Base-by-base conservation (phyloP, 495 filamentous ascomycete species). In the Daldinia concentrica region DNA sequence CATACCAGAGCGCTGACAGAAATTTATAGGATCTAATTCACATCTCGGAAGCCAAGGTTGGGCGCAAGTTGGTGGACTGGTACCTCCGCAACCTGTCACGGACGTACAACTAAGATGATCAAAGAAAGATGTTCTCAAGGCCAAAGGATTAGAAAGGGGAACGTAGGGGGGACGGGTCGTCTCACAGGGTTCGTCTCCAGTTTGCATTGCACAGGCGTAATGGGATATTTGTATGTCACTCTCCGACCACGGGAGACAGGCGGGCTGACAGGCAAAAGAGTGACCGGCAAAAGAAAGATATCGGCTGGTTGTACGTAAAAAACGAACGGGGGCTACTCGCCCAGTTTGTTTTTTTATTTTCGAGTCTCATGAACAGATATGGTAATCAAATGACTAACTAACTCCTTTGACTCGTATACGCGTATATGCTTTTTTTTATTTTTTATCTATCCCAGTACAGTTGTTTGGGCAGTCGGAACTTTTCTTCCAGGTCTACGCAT, bases 31-130 rank as follows among this genome's bases (percentile, higher is more conserved):
- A 98, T 80, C 83, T 99, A 67, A 98, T 99, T 78, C 95, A 99
- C 81, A 93, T 98, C 73, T 97, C 95, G 51, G 95, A 99, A 83
- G 96, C 95, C 63, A 99, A 99, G 89, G 93, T 97, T 55, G 96
- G 95, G 68, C 88, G 95, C 68, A 94, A 94, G 81, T 82, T 99
- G 77, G 95, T 98, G 62, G 95, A 99, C 83, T 99, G 95, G 95
- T 99, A 99, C 82, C 88, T 99, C 76, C 90, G 96, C 74, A 99
- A 99, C 84, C 86, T 99, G 75, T 90, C 93, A 51, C 90, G 95
- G 74, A 96, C 94, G 55, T 99, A 99, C 84, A 80, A 81, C 72
- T 81, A 72, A 71, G 63, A 34, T 34, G 19, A 30, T 17, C 41
- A 39, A 24, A 26, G 45, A 45, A 12, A 14, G 27, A 51, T 19